A percentile compares a stretch with the other conserved stretches of the same genome.
phyloP scores from a whole-genome alignment of 73 alveolate genomes.

The Blepharisma stoltei region DNA sequence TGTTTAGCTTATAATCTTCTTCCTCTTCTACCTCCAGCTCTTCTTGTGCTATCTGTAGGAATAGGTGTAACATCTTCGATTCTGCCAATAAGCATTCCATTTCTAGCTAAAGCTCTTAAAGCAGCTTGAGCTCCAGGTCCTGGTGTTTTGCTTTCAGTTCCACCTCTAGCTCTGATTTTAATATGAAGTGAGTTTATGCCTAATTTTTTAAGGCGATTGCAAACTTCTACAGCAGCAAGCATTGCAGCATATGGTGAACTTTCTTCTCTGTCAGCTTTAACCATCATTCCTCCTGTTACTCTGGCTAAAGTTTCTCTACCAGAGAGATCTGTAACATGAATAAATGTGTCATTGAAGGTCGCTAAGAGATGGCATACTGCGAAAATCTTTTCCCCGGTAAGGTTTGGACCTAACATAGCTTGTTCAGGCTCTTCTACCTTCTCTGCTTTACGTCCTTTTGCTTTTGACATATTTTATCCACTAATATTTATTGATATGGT shows the following conservation, averaged over 20 bases:
- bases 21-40: slow-evolving; percentile 99
- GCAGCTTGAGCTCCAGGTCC: slow-evolving; percentile 99
- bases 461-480: slow-evolving; percentile 14
- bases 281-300: slow-evolving; percentile 99
- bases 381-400: slow-evolving; percentile 57
- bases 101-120: slow-evolving; percentile 98
- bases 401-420: slow-evolving; percentile 4
- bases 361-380: slow-evolving; percentile 88
- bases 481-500: background rate
- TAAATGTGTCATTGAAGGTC: slow-evolving; percentile 96
- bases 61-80: slow-evolving; percentile 99
- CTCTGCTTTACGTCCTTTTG: background rate
- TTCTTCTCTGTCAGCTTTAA: slow-evolving; percentile 99
- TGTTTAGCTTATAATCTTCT: slow-evolving; percentile 89
- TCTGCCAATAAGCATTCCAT: slow-evolving; percentile 98
- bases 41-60: slow-evolving; percentile 98
- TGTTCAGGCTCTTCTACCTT: slow-evolving; percentile 22
- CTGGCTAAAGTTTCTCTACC: slow-evolving; percentile 99
- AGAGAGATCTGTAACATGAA: slow-evolving; percentile 97
- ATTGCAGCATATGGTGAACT: slow-evolving; percentile 99
- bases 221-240: slow-evolving; percentile 98
- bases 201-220: slow-evolving; percentile 77
- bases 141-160: slow-evolving; percentile 84
- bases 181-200: slow-evolving; percentile 97
- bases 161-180: slow-evolving; percentile 98